Conservation (phyloP, 2,329 filamentous ascomycete species). For the Fusarium foetens region DNA sequence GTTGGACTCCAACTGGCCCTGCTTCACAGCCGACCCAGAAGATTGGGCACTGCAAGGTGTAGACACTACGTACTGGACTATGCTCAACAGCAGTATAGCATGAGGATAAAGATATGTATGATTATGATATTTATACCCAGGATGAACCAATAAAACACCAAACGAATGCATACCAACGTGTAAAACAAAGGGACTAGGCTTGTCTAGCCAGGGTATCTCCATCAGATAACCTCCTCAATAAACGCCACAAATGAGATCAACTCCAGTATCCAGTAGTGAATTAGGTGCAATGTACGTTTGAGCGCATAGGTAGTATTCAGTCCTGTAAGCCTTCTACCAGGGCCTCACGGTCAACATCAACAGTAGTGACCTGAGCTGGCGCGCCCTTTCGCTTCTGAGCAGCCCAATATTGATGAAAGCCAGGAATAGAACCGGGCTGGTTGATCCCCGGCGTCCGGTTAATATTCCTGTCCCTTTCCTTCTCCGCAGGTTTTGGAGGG, state of each 20-base stretch:
- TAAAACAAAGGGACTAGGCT: constrained; percentile 36
- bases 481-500: constrained; percentile 31
- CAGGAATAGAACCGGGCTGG: constrained; percentile 78
- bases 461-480: constrained; percentile 51
- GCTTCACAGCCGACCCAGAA: constrained; percentile 47
- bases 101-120: constrained; percentile 15
- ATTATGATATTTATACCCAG: constrained; percentile 38
- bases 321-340: constrained; percentile 66
- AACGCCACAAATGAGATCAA: constrained; percentile 43
- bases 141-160: constrained; percentile 22
- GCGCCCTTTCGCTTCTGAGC: constrained; percentile 62
- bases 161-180: constrained; percentile 25
- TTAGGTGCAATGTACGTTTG: constrained; percentile 19
- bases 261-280: constrained; percentile 28
- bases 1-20: constrained; percentile 39
- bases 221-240: constrained; percentile 30
- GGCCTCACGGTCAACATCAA: constrained; percentile 67
- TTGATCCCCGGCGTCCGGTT: constrained; percentile 78
- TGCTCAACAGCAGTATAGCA: constrained; percentile 43
- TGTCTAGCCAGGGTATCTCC: constrained; percentile 45
- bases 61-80: constrained; percentile 51
- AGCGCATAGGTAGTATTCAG: constrained; percentile 26
- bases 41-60: constrained; percentile 56
- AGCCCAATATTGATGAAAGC: constrained; percentile 70
- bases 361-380: constrained; percentile 67